These are phyloP conservation scores for Yarrowia keelungensis DNA, from an alignment of 805 yeast genomes.

Conservation along the genomic window DNA sequence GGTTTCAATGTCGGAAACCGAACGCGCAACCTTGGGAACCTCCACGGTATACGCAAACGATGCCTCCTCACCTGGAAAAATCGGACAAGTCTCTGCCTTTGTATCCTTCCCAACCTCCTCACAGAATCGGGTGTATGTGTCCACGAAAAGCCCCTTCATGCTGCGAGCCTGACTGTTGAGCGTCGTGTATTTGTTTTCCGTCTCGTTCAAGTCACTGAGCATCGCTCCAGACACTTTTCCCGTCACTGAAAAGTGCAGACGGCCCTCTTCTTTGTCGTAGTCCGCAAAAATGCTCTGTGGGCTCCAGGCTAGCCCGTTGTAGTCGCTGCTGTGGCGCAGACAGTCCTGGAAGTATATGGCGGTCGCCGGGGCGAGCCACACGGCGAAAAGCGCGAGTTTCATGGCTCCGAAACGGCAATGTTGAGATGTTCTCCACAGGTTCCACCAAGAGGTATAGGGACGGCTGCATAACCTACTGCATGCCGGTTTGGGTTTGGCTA, in stretches of 20 bases:
- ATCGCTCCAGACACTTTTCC: conserved; percentile 41
- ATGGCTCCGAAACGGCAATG: neutral
- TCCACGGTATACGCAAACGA: conserved; percentile 42
- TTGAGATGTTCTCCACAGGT: neutral
- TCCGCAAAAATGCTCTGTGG: conserved; percentile 21
- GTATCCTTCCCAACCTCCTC: conserved; percentile 39
- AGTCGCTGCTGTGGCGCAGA: neutral
- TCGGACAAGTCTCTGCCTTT: conserved; percentile 44
- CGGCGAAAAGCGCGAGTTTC: conserved; percentile 4
- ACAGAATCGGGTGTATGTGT: conserved; percentile 46
- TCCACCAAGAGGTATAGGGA: neutral
- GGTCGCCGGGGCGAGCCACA: neutral
- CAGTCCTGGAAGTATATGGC: conserved; percentile 14
- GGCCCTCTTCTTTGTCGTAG: neutral
- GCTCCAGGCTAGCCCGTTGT: neutral
- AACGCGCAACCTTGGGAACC: conserved; percentile 42
- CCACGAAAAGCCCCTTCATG: conserved; percentile 29
- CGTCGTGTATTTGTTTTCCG: conserved; percentile 46
- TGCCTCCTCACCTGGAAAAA: conserved; percentile 42
- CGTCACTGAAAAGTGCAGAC: conserved; percentile 34
- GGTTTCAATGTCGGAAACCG: conserved; percentile 37
- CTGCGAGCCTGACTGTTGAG: conserved; percentile 40
- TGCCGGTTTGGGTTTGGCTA: neutral
- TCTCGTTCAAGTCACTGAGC: conserved; percentile 42
- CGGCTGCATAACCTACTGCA: conserved; percentile 19